Base-by-base conservation (phyloP, 2,329 filamentous ascomycete genomes). In the Verticillium nubilum region DNA sequence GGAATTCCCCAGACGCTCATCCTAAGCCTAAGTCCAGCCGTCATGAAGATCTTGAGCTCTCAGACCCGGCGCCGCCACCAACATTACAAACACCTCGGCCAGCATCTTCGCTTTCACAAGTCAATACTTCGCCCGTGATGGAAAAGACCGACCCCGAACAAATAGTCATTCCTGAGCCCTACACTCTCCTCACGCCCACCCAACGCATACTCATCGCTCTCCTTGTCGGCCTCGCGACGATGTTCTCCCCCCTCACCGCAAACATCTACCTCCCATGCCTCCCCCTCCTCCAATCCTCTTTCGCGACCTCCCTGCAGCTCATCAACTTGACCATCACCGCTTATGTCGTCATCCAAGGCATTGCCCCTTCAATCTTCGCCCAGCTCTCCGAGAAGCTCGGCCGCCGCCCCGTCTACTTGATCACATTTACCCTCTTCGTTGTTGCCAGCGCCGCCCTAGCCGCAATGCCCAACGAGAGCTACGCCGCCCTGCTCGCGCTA, bases 171-270 rank as follows among this genome's bases (percentile, higher is more conserved):
- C n/a, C n/a, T n/a, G n/a, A 31, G 29, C 29, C 29, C 29, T 31
- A 31, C 12, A 31, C 29, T 12, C 29, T 31, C 0, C 62, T 70
- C 6, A 68, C 70, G 31, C 66, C 73, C 9, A 72, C 78, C 60
- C 79, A 78, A 57, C 68, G 80, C 52, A 78, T 76, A 0, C 67
- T 80, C 0, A 80, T 78, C 2, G 74, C 76, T 0, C 80, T 80
- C 55, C 70, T 80, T 60, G 76, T 86, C 25, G 83, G 77, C 3
- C 63, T 86, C 0, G 78, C 82, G 0, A 83, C 84, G 0, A 76
- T 75, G 25, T 69, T 85, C 52, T 75, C 80, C 62, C 81, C 79
- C 0, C 76, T 77, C 17, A 68, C 83, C 15, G 77, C 82, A 0
- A 79, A 83, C 62, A 70, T 66, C 6, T 68, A 71, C 28, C 81